Conservation (phyloP, 306 rosid genomes). For the Medicago arabica region DNA sequence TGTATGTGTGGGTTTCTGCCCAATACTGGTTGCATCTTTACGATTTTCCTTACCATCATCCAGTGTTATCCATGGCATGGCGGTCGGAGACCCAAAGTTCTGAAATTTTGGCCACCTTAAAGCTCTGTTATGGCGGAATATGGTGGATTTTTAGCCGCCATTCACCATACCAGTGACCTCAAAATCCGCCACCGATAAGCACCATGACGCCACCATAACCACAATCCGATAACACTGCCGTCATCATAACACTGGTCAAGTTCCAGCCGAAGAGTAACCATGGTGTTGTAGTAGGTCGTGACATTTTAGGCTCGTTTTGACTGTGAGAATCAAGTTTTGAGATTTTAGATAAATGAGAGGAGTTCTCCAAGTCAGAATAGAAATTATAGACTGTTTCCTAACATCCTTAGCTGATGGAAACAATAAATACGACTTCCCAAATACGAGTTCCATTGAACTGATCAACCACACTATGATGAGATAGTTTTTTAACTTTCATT, state of each 20-base stretch:
- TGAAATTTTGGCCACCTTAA: too few species aligned
- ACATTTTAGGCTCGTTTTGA: background rate
- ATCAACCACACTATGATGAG: background rate
- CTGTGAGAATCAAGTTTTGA: background rate
- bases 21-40: too few species aligned
- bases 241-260: background rate
- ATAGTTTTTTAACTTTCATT: background rate
- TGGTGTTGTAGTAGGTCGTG: background rate
- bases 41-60: too few species aligned
- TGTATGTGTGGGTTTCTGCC: too few species aligned
- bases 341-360: background rate
- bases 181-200: too few species aligned
- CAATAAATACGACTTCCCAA: background rate
- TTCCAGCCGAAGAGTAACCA: constrained; percentile 5
- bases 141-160: too few species aligned
- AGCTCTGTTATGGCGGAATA: too few species aligned
- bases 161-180: too few species aligned
- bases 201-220: too few species aligned
- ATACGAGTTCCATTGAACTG: background rate
- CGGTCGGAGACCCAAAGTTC: too few species aligned
- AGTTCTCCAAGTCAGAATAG: background rate
- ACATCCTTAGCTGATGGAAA: background rate
- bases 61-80: too few species aligned
- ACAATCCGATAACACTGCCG: background rate
- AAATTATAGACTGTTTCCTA: background rate